Base-by-base conservation (phyloP, 305 asterid genomes). In the Fraxinus dipetala region DNA sequence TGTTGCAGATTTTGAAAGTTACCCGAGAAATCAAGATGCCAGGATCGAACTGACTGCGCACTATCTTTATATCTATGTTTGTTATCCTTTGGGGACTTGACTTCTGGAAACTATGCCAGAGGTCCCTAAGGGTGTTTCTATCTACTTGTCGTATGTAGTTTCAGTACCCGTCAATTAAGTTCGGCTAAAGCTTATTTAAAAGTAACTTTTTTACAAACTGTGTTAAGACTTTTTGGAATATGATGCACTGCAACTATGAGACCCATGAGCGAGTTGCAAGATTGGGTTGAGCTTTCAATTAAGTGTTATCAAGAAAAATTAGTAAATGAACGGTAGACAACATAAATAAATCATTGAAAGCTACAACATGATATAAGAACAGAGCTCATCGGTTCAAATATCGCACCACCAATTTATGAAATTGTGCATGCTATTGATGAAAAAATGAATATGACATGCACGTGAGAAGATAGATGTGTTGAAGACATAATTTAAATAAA, bases 1-100 rank as follows among this genome's bases (percentile, higher is more conserved):
- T 92, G 96, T 79, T 92, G 95, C 79, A 89, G 91, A 81, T 91
- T 92, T 84, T 95, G 85, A 89, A 56, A 40, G 81, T 34, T 32
- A 10, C 30, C 22, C 2, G 6, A 32, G 28, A 72, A 32, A 72
- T 72, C 76, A 72, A 72, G 76, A 72, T 72, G 18, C 45, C 5
- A 70, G 45, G 76, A 70, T 32, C 76, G 1, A 72, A 32, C 76
- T 34, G 28, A 72, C 76, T 70, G 45, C 32, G 16, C 16, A 70
- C 26, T 16, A 1, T 32, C 22, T 69, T 16, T 30, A 30, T 67
- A 18, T 69, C 22, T 2, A 16, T 70, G 11, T n/a, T 65, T 3
- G 7, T 70, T 70, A 32, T 32, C 32, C 76, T 70, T 31, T 32
- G 51, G 76, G 13, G 28, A 16, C 76, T 72, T 34, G 76, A 72